A percentile compares a stretch with the other conserved stretches of the same genome.
These are phyloP conservation scores for Mycothermus thermophilus DNA, from an alignment of 495 filamentous ascomycete genomes.

Conservation along the genomic window DNA sequence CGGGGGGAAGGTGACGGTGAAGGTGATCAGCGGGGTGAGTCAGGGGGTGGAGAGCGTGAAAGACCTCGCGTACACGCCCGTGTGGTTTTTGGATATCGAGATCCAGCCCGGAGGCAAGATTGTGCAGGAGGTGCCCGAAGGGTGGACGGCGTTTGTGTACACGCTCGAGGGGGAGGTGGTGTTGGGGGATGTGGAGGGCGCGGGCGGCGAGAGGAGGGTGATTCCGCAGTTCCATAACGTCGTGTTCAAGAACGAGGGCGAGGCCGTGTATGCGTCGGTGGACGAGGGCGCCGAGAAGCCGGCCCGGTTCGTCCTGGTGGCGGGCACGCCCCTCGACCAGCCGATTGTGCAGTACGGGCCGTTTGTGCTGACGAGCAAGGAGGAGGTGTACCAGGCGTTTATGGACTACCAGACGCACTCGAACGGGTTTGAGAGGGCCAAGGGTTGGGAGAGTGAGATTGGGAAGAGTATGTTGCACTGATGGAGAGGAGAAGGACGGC, in stretches of 20 bases:
- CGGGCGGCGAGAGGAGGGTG: slow-evolving; percentile 28
- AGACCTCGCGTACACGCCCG: slow-evolving; percentile 86
- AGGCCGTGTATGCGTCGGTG: slow-evolving; percentile 56
- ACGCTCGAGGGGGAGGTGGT: slow-evolving; percentile 54
- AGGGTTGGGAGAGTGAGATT: slow-evolving; percentile 83
- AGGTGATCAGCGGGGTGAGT: slow-evolving; percentile 75
- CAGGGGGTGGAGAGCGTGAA: slow-evolving; percentile 75
- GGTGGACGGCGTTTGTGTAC: slow-evolving; percentile 90
- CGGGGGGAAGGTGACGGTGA: slow-evolving; percentile 59
- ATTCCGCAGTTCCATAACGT: slow-evolving; percentile 74
- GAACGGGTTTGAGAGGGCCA: slow-evolving; percentile 84
- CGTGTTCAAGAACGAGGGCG: slow-evolving; percentile 71
- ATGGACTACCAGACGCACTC: slow-evolving; percentile 68
- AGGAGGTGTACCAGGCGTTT: slow-evolving; percentile 84
- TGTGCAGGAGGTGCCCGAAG: slow-evolving; percentile 56
- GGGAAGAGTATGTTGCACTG: slow-evolving; percentile 50
- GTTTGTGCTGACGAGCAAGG: slow-evolving; percentile 72
- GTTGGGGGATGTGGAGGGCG: slow-evolving; percentile 43
- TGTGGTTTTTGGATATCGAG: slow-evolving; percentile 84
- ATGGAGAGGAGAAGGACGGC: too few species aligned
- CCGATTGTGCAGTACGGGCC: slow-evolving; percentile 92
- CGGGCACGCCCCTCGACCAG: slow-evolving; percentile 79
- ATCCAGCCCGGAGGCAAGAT: slow-evolving; percentile 66
- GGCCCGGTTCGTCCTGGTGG: slow-evolving; percentile 62
- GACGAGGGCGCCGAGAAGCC: slow-evolving; percentile 51